Base-by-base conservation (phyloP, 2,329 filamentous ascomycete species). In the Fusarium virguliforme region DNA sequence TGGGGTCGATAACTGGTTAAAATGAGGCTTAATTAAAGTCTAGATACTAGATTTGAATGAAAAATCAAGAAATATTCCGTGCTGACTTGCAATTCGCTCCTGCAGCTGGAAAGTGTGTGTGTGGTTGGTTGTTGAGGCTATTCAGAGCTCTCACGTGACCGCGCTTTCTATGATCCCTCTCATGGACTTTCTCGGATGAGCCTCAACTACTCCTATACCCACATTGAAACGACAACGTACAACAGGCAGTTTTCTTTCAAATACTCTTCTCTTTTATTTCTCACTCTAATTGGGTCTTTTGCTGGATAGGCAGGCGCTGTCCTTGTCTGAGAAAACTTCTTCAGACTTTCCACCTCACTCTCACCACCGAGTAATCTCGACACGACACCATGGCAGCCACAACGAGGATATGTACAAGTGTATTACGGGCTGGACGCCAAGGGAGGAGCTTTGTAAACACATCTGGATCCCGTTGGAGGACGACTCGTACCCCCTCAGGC, bases 101-200 rank as follows among this genome's bases (percentile, higher is more conserved):
- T 18, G 18, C 7, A 13, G 35, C 15, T 15, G 2, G 3, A 13
- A 24, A 22, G 9, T 6, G 9, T 43, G 26, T 15, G 10, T 32
- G 32, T 37, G 8, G 30, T 28, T 5, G 40, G 26, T 24, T 3
- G 43, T 59, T 57, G 22, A 63, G 56, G 61, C 32, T 51, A 54
- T 55, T 60, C 30, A 51, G 24, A 40, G 10, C 12, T 7, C 62
- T 60, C 73, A 76, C 74, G 74, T 76, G 74, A 76, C 64, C 37
- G 37, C 10, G 30, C 7, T 12, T 30, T 28, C 46, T 32, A 18
- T 53, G 30, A 64, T 55, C 68, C 50, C 43, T 62, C 43, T 26
- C 34, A 26, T 51, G 28, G 43, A 34, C 59, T 60, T 62, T 46
- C 24, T 26, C 2, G 34, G 26, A 28, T 41, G 22, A 35, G 28